Conservation (phyloP, 768 basidiomycete genomes). For the Trametes villosa region DNA sequence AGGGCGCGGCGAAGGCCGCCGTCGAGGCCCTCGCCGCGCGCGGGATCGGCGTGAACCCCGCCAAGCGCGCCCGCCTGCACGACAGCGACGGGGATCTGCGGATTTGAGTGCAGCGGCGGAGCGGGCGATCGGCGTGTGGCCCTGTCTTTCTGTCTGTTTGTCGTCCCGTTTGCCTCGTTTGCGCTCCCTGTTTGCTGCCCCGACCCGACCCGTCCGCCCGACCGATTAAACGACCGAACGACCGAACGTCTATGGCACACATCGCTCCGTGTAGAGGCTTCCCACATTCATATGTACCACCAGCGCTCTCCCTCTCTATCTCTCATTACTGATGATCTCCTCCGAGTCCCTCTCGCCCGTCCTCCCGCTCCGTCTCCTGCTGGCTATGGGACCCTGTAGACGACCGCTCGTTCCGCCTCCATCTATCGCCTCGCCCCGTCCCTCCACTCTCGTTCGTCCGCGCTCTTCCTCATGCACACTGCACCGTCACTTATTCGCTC, state of each 20-base stretch:
- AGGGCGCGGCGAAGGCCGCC: conserved; percentile 74
- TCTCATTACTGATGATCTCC: neutral
- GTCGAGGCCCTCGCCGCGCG: conserved; percentile 82
- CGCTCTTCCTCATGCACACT: conserved; percentile 16
- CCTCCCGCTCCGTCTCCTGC: neutral
- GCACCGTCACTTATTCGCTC: conserved; percentile 24
- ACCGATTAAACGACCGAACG: neutral
- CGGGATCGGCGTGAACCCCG: conserved; percentile 57
- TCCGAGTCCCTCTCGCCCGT: neutral
- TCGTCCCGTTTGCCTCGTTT: neutral
- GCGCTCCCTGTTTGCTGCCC: neutral
- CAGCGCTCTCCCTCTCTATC: conserved; percentile 13
- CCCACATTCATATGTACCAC: conserved; percentile 26
- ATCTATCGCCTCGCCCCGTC: neutral
- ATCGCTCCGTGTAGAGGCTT: neutral
- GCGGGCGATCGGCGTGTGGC: neutral
- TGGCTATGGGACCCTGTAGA: conserved; percentile 26
- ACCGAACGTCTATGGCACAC: conserved; percentile 12
- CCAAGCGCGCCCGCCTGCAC: conserved; percentile 57
- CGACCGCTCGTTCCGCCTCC: conserved; percentile 10
- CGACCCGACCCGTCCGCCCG: too few relatives aligned
- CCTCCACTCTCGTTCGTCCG: neutral
- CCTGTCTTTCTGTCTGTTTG: neutral
- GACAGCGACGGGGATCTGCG: conserved; percentile 50
- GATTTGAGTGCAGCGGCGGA: conserved; percentile 25